Conservation (phyloP, 2,329 filamentous ascomycete genomes). For the Fusarium mundagurra region DNA sequence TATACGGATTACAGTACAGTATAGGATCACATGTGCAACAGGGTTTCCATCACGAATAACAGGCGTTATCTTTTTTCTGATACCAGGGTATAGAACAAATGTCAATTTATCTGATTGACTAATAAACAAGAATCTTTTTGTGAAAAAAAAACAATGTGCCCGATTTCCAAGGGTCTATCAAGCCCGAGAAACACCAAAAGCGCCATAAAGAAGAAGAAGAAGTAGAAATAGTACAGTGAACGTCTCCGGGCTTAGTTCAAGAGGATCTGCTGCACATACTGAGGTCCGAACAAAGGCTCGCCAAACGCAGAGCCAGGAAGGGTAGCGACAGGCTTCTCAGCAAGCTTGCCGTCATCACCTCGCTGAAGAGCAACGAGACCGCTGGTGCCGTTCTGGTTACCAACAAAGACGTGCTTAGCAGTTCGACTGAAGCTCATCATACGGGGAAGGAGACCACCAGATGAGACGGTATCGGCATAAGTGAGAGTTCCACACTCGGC, state of each 20-base stretch:
- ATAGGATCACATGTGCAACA: not conserved
- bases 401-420: conserved; percentile 54
- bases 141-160: not conserved
- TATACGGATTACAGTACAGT: conserved; percentile 4
- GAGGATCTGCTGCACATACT: conserved; percentile 49
- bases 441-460: conserved; percentile 54
- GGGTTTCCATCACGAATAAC: conserved; percentile 7
- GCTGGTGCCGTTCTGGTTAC: conserved; percentile 55
- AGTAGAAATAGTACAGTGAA: not conserved
- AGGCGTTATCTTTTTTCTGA: conserved; percentile 11
- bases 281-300: conserved; percentile 42
- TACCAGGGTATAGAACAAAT: conserved; percentile 22
- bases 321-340: conserved; percentile 41
- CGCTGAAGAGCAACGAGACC: conserved; percentile 54
- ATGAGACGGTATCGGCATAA: conserved; percentile 48
- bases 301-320: conserved; percentile 44
- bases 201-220: conserved; percentile 20
- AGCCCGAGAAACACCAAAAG: conserved; percentile 29
- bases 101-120: conserved; percentile 11
- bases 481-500: conserved; percentile 45
- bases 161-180: conserved; percentile 7
- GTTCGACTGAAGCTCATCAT: conserved; percentile 56
- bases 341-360: conserved; percentile 44
- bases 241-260: not conserved
- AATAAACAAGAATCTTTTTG: conserved; percentile 5